These are phyloP conservation scores for Karstenula rhodostoma DNA, from an alignment of 2,329 filamentous ascomycete species.

Conservation along the genomic window DNA sequence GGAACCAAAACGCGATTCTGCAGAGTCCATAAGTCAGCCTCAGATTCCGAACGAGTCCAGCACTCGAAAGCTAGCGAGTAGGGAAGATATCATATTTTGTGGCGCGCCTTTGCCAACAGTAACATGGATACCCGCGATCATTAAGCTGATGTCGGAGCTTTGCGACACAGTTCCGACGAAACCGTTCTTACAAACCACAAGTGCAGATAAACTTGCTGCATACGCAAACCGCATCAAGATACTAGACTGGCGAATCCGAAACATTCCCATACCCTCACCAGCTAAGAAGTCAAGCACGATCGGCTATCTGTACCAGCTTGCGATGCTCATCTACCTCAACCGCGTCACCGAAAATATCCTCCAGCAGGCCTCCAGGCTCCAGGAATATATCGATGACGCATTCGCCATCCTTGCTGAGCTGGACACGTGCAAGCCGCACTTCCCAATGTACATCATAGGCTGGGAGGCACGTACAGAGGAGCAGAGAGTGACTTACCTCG, in stretches of 20 bases:
- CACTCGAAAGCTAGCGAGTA: not conserved
- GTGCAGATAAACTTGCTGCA: slow-evolving; percentile 11
- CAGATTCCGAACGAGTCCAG: not conserved
- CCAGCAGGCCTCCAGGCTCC: slow-evolving; percentile 13
- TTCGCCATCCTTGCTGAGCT: slow-evolving; percentile 24
- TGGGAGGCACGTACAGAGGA: slow-evolving; percentile 41
- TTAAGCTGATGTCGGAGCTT: slow-evolving; percentile 21
- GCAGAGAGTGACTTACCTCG: slow-evolving; percentile 29
- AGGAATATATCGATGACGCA: slow-evolving; percentile 17
- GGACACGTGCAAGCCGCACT: slow-evolving; percentile 33
- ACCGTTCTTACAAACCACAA: slow-evolving; percentile 5
- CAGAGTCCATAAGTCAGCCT: not conserved
- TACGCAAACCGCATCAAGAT: slow-evolving; percentile 18
- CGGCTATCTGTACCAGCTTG: slow-evolving; percentile 23
- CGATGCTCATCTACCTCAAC: slow-evolving; percentile 26
- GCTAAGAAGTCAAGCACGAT: not conserved
- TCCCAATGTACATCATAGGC: slow-evolving; percentile 39
- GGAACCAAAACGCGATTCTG: not conserved
- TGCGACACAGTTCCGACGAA: slow-evolving; percentile 16
- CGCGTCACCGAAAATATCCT: slow-evolving; percentile 19
- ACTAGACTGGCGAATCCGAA: slow-evolving; percentile 23
- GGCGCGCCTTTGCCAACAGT: not conserved
- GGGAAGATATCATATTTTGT: not conserved
- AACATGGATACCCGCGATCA: slow-evolving; percentile 1
- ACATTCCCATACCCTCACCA: slow-evolving; percentile 5